Base-by-base conservation (phyloP, 768 basidiomycete species). In the Kwoniella dejecticola region DNA sequence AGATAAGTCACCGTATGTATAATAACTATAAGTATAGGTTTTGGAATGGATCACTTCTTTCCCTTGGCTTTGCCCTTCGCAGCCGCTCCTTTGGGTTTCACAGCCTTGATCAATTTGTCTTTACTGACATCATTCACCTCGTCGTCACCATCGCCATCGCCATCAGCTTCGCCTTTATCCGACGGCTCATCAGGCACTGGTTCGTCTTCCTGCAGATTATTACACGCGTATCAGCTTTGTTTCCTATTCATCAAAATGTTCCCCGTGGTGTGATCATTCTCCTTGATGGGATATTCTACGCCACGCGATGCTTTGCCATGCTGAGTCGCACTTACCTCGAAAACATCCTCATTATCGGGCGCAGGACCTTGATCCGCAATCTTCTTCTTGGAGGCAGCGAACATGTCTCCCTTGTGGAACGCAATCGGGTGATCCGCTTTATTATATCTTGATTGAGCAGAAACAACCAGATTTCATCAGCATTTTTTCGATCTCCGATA, bases 281-380 rank as follows among this genome's bases (percentile, higher is more conserved):
- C n/a, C n/a, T n/a, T n/a, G n/a, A n/a, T n/a, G n/a, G n/a, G n/a
- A n/a, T n/a, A n/a, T n/a, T n/a, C n/a, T n/a, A n/a, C n/a, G n/a
- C n/a, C n/a, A n/a, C n/a, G n/a, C n/a, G n/a, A n/a, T n/a, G n/a
- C n/a, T n/a, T n/a, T n/a, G n/a, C n/a, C n/a, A n/a, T n/a, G n/a
- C n/a, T n/a, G n/a, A n/a, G n/a, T n/a, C n/a, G n/a, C n/a, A 79
- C 86, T 73, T 65, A 90, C 88, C 66, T 90, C 91, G 65, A 88
- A 89, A 0, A 87, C 93, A 52, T 98, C 95, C 75, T 97, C 95
- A 19, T 92, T 83, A 80, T 98, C 95, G 0, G 95, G 92, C 10
- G 85, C 85, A 4, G 89, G 84, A 3, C 86, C 89, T 8, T 52
- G 64, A 44, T 79, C 80, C 1, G 86, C 84, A 38, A 94, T 82